Base-by-base conservation (phyloP, 352 stramenopile species). In the Pythium volutum region DNA sequence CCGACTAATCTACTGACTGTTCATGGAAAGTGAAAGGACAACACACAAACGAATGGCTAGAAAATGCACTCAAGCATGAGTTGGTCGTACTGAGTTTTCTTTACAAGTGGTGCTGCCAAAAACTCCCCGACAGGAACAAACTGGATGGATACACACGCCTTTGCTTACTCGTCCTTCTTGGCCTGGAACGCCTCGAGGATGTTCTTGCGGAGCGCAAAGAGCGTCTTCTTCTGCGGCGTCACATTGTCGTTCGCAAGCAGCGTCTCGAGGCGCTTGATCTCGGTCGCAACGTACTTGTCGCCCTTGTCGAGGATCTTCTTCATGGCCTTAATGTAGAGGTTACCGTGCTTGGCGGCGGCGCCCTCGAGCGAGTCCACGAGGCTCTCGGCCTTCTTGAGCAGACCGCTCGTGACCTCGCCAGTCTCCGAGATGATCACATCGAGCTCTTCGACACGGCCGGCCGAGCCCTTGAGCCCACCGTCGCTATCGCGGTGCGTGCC, bases 251-350 rank as follows among this genome's bases (percentile, higher is more conserved):
- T 91, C 31, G 73, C 69, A 33, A 95, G 71, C 70, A 97, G 59
- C 27, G 74, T 74, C 8, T 88, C 72, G 14, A 97, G 76, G 60
- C 90, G 84, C 66, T 79, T 80, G 59, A 96, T 88, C 76, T 97
- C 90, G 27, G 68, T 69, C 14, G 85, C 71, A 25, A 97, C 75
- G 77, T 96, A 97, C 48, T 73, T 75, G 12, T 78, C 67, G 53
- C 90, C 90, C 77, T 96, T 96, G 31, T 78, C 76, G 16, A 95
- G 62, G 48, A 97, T 79, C 81, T 97, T 97, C 79, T 95, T 93
- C 49, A 95, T 93, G 36, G 83, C 81, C 78, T 95, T 95, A 42
- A 97, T 46, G 68, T 97, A 97, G 36, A 95, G 63, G 63, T 87
- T 81, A 46, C 84, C 86, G 66, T 93, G 72, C 73, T 91, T 93